Evolutionary conservation across 352 stramenopile species (phyloP), one percentile per base, ranked within the genome.

Genomic region (Aphanomyces astaci): DNA sequence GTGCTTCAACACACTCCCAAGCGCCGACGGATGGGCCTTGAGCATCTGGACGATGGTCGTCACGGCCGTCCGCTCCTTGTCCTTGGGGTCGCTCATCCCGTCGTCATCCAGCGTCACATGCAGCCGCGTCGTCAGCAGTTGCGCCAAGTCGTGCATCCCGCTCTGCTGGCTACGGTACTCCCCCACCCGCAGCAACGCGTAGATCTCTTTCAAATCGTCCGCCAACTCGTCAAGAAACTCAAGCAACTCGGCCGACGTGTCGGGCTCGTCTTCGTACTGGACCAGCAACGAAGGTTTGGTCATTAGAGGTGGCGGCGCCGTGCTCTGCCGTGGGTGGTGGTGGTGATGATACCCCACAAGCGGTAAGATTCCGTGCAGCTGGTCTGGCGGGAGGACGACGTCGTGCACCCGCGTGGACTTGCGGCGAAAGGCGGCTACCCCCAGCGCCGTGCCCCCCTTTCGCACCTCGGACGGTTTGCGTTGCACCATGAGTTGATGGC

Each of bases 41-140:
- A 88, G 77, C 1, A 72, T 63, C 63, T 78, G 74, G 36, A 90
- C 84, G 36, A 92, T 60, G 5, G 66, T 71, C 17, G 78, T 75
- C n/a, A 89, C 77, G 4, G 88, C 64, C 9, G 46, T 64, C 17
- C 73, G 64, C 15, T 59, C 59, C 54, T 71, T 65, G 28, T 65
- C 36, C 11, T 63, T 55, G 66, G 69, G n/a, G 64, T 74, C 75
- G 2, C 79, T 71, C 0, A 68, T 13, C 7, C 75, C 71, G 10
- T 62, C 52, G 27, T 63, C 72, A 45, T 11, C 40, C 15, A n/a
- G 52, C 46, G 54, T 87, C 78, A 43, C 79, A 83, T 24, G 54
- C 43, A 85, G 51, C n/a, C 63, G 31, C 39, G 71, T 45, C 22
- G 51, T 60, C 13, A 73, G 45, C 7, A 76, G 4, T 11, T 17